Conservation (phyloP, 345 rosid species). For the Lumnitzera racemosa region DNA sequence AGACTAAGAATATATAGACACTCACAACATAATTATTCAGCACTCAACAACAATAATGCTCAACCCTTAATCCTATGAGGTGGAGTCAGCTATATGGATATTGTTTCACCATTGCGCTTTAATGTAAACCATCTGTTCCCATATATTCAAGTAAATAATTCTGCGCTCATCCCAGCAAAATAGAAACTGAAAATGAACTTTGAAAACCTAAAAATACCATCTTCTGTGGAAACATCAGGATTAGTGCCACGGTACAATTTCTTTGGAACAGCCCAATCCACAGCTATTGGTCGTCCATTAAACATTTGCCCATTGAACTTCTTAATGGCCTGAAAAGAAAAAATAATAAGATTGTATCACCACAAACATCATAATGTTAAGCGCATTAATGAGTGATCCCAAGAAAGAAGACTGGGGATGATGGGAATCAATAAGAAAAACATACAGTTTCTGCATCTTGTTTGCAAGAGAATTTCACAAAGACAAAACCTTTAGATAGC, state of each 20-base stretch:
- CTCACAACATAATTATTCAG: no score
- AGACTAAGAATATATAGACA: no score
- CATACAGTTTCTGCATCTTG: conserved; percentile 80
- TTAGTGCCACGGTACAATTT: conserved; percentile 52
- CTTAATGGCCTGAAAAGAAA: conserved; percentile 66
- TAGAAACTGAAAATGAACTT: conserved; percentile 1
- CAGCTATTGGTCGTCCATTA: conserved; percentile 75
- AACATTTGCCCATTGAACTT: conserved; percentile 77
- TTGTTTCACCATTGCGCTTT: no score
- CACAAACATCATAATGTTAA: not conserved
- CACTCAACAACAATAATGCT: no score
- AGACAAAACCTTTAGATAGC: conserved; percentile 86
- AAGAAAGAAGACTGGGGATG: no score
- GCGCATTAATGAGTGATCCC: not conserved
- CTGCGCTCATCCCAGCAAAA: not conserved
- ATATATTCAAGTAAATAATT: no score
- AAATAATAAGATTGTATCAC: not conserved
- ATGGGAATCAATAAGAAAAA: not conserved
- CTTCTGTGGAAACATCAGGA: conserved; percentile 35
- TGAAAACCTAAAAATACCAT: conserved; percentile 38
- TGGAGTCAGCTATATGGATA: no score
- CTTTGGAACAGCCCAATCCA: conserved; percentile 97
- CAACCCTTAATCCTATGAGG: no score
- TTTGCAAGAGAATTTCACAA: conserved; percentile 89
- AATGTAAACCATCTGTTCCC: no score